These are phyloP conservation scores for Penicillium bialowiezense DNA, from an alignment of 495 filamentous ascomycete species.

Conservation along the genomic window DNA sequence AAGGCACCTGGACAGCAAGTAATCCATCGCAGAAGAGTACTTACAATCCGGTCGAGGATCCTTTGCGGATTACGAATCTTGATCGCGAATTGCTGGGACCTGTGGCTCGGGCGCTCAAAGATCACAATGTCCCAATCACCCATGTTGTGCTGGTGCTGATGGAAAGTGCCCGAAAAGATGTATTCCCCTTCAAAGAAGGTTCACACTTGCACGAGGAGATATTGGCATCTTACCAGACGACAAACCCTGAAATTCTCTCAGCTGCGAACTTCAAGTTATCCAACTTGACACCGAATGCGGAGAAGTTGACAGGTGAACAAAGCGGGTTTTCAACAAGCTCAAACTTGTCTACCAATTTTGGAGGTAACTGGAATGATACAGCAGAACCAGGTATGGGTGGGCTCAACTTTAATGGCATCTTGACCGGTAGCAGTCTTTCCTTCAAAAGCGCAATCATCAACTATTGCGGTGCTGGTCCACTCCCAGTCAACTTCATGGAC, in stretches of 20 bases:
- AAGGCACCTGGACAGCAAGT: background rate
- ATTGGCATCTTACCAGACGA: slow-evolving; percentile 20
- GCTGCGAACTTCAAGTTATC: slow-evolving; percentile 22
- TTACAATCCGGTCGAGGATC: slow-evolving; percentile 35
- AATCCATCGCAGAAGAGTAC: slow-evolving; percentile 3
- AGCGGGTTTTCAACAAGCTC: slow-evolving; percentile 20
- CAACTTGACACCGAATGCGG: slow-evolving; percentile 30
- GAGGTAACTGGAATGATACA: slow-evolving; percentile 6
- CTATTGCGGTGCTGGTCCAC: slow-evolving; percentile 38
- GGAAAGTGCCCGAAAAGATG: slow-evolving; percentile 42
- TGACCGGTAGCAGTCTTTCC: slow-evolving; percentile 37
- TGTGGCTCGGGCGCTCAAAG: slow-evolving; percentile 22
- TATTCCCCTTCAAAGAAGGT: slow-evolving; percentile 37
- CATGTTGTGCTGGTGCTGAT: slow-evolving; percentile 40
- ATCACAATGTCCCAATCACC: slow-evolving; percentile 22
- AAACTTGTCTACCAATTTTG: background rate
- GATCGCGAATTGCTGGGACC: slow-evolving; percentile 30
- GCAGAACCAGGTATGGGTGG: slow-evolving; percentile 24
- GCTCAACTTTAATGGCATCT: slow-evolving; percentile 32
- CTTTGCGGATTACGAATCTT: slow-evolving; percentile 38
- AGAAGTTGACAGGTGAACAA: slow-evolving; percentile 34
- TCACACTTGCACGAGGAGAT: slow-evolving; percentile 32
- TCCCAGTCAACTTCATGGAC: slow-evolving; percentile 38
- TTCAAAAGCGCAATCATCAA: slow-evolving; percentile 38
- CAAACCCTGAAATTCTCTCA: slow-evolving; percentile 1